Evolutionary conservation across 2,329 filamentous ascomycete genomes (phyloP).

Genomic region (Colletotrichum incanum): DNA sequence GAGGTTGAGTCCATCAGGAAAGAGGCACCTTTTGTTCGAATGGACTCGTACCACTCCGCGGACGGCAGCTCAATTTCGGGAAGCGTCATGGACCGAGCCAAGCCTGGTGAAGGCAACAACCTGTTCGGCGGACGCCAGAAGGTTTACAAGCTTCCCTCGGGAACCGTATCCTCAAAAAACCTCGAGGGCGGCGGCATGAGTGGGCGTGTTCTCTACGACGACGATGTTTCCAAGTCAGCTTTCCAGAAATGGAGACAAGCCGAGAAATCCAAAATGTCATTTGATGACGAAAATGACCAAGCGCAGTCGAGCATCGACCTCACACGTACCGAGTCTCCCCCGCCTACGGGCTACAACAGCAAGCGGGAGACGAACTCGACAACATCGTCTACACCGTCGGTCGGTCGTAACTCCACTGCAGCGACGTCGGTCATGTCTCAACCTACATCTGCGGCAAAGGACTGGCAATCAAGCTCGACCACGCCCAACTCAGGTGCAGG

Average conservation of each 20-base stretch:
- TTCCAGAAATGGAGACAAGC: conserved; percentile 83
- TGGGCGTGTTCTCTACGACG: conserved; percentile 84
- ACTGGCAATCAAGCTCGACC: conserved; percentile 60
- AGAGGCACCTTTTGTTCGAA: conserved; percentile 69
- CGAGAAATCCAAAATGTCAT: conserved; percentile 68
- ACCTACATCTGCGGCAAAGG: conserved; percentile 66
- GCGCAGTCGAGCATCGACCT: conserved; percentile 51
- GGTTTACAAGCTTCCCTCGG: conserved; percentile 86
- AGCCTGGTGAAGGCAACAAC: conserved; percentile 90
- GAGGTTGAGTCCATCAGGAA: conserved; percentile 88
- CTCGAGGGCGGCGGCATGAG: conserved; percentile 65
- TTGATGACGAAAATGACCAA: conserved; percentile 58
- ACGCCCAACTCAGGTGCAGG: conserved; percentile 56
- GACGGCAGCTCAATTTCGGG: conserved; percentile 76
- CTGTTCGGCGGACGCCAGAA: conserved; percentile 97
- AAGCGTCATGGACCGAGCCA: conserved; percentile 87
- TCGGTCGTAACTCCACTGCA: conserved; percentile 84
- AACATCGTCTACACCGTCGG: conserved; percentile 78
- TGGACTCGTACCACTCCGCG: conserved; percentile 76
- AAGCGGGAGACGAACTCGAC: conserved; percentile 92
- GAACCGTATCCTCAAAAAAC: conserved; percentile 60
- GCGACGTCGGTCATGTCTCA: conserved; percentile 92
- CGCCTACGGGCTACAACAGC: conserved; percentile 76
- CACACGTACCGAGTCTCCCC: conserved; percentile 68
- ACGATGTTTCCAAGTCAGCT: conserved; percentile 86